Evolutionary conservation across 768 basidiomycete species (phyloP), one percentile per base, ranked within the genome.

Genomic region (Suillus variegatus): DNA sequence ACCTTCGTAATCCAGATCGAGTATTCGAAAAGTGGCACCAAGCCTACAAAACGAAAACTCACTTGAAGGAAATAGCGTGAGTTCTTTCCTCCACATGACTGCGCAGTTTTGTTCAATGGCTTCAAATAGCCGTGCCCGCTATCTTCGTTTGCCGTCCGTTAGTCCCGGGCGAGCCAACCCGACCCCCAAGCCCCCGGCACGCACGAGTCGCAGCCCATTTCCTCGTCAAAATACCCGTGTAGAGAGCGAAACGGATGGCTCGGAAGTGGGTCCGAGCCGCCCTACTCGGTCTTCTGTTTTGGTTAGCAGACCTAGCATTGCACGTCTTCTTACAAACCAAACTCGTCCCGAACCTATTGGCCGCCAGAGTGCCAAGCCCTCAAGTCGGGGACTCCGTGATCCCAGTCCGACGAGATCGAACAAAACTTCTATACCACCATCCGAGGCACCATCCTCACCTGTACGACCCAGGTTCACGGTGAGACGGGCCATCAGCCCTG

Each of bases 1-100:
- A 56, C 56, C 25, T n/a, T 63, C 18, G 22, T 61, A 6, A 63
- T 58, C 43, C 60, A 61, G 71, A 92, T 88, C 80, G 64, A 82
- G 81, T 73, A 51, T 81, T 93, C 56, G 82, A 83, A 52, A 86
- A 81, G 65, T 95, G 94, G 94, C 69, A 82, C n/a, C 84, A 88
- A 72, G 80, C 80, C 16, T 86, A 92, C 68, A 84, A 84, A 71
- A 87, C 86, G 20, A 92, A 90, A 72, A 82, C 88, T 49, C 88
- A 90, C 47, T 82, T 90, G 49, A 93, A 92, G 74, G 92, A 93
- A 61, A 88, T 93, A 57, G 91, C 91, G 93, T 95, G 75, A 81
- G 92, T 87, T 61, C 62, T 67, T 62, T 61, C 25, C 38, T 25
- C 38, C 63, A 64, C 68, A 56, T 47, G 43, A 55, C 55, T 41